Evolutionary conservation across 2,329 filamentous ascomycete genomes (phyloP).

Genomic region (Calonectria pseudoreteaudii): DNA sequence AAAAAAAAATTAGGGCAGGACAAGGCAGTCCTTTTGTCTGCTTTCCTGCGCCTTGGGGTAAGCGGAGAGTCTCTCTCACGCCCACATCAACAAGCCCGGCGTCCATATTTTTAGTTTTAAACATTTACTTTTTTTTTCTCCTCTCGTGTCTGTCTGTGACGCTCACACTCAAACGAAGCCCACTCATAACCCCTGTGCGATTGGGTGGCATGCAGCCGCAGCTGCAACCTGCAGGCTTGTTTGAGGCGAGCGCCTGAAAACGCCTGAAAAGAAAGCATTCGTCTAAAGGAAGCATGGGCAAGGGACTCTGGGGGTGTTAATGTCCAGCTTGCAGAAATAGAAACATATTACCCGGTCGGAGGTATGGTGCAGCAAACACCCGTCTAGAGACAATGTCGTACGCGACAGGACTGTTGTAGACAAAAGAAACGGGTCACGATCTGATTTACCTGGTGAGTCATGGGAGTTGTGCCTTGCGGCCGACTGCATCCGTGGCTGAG

Average conservation of each 20-base stretch:
- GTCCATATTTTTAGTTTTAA: background rate
- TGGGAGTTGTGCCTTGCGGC: constrained; percentile 35
- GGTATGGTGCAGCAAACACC: background rate
- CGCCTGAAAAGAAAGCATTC: constrained; percentile 1
- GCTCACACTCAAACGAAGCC: background rate
- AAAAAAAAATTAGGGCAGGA: background rate
- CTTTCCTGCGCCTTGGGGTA: background rate
- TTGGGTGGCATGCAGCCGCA: constrained; percentile 21
- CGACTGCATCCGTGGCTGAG: background rate
- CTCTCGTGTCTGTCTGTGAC: background rate
- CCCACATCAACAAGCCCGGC: background rate
- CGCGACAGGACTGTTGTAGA: constrained; percentile 35
- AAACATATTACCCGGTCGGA: constrained; percentile 9
- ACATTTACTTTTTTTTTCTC: background rate
- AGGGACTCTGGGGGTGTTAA: constrained; percentile 1
- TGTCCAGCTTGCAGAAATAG: constrained; percentile 15
- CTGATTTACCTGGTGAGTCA: constrained; percentile 33
- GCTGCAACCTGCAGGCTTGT: constrained; percentile 14
- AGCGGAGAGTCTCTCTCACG: constrained; percentile 4
- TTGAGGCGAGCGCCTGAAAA: constrained; percentile 14
- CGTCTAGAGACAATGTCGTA: background rate
- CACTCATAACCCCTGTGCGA: background rate
- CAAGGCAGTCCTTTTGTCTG: background rate
- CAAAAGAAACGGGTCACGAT: constrained; percentile 28
- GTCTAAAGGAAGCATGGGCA: background rate